Base-by-base conservation (phyloP, 352 stramenopile species). In the Globisporangium emineosum region DNA sequence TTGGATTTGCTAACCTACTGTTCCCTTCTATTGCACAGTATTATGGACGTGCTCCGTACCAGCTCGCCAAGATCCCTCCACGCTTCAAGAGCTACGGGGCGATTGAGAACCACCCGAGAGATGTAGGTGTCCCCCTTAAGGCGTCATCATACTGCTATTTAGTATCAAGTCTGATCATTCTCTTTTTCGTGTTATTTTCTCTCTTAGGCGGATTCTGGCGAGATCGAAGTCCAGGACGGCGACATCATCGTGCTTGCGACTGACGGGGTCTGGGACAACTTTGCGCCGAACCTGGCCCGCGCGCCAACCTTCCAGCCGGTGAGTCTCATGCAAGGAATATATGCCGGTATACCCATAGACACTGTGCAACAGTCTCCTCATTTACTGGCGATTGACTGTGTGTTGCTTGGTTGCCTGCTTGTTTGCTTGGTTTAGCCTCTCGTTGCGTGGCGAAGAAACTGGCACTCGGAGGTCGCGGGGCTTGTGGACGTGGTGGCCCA, bases 221-320 rank as follows among this genome's bases (percentile, higher is more conserved):
- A 88, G 35, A 72, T 93, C 19, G 76, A 86, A 30, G 75, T 93
- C n/a, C 65, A 91, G 42, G 77, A 83, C 52, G 84, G 84, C 68
- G 84, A 93, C 62, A 67, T 93, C 54, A 81, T 93, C 40, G 82
- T 93, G 30, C 69, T 91, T 8, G 84, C 84, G n/a, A 91, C 84
- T 6, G 84, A 93, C 69, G 84, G 84, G 27, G 83, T 93, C 21
- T 93, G 84, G 84, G 84, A 93, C 69, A 93, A 93, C 66, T 93
- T 93, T 62, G 67, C 79, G 8, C 72, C 77, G 0, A 72, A 87
- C 50, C 73, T 93, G 1, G 62, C 79, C 47, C 75, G 73, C 50
- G 47, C 78, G 19, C 66, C 77, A 35, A 64, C 76, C 8, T 83
- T 83, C 53, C 86, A 83, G 40, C 83, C 83, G 52, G 83, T 93